These are phyloP conservation scores for Volvariella volvacea DNA, from an alignment of 1,284 basidiomycete species.

Conservation along the genomic window DNA sequence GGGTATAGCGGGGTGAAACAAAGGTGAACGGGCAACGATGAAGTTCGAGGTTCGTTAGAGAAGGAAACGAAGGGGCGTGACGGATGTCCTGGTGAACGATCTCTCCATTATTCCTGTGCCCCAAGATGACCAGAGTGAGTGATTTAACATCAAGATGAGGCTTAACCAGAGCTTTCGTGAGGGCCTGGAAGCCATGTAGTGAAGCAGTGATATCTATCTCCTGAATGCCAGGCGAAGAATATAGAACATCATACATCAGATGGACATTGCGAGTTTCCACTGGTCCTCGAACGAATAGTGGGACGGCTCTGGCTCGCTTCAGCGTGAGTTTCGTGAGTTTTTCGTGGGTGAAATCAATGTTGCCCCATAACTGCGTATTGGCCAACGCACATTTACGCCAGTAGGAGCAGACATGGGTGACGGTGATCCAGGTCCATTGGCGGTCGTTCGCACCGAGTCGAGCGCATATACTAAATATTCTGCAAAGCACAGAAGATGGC, in stretches of 20 bases:
- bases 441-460: conserved; percentile 1
- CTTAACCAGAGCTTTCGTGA: neutral
- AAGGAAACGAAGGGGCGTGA: conserved; percentile 14
- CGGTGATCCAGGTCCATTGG: conserved; percentile 26
- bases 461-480: conserved; percentile 14
- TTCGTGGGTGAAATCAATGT: conserved; percentile 29
- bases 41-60: conserved; percentile 24
- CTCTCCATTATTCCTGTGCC: neutral
- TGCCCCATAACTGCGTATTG: conserved; percentile 24
- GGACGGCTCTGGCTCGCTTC: conserved; percentile 20
- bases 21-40: conserved; percentile 28
- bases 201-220: conserved; percentile 10
- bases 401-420: conserved; percentile 27
- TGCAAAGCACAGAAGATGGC: conserved; percentile 9
- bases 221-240: conserved; percentile 3
- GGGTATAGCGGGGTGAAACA: conserved; percentile 24
- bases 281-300: conserved; percentile 22
- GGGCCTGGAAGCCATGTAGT: neutral
- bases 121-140: neutral
- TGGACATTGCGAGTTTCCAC: conserved; percentile 22
- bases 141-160: neutral
- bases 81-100: conserved; percentile 8
- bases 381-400: conserved; percentile 26
- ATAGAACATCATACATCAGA: conserved; percentile 15
- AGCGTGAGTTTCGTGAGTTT: conserved; percentile 23